Conservation (phyloP, 768 basidiomycete genomes). For the Terana coerulea region DNA sequence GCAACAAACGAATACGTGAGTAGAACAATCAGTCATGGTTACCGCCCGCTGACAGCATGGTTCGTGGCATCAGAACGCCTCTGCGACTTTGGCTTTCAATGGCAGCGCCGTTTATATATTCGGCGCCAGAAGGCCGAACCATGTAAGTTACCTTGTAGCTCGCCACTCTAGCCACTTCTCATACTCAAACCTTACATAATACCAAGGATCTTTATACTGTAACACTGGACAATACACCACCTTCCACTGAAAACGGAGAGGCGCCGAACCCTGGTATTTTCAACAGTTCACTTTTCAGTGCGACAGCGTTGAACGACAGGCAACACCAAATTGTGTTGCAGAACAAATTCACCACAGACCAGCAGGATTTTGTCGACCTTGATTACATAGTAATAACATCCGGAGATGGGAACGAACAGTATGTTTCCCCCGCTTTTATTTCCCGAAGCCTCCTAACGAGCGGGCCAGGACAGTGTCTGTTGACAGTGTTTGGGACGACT, state of each 20-base stretch:
- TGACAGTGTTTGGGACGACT: neutral
- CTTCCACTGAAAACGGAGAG: neutral
- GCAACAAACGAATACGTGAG: slow-evolving; percentile 4
- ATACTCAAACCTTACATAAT: too few relatives aligned
- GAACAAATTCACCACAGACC: neutral
- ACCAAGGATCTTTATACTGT: neutral
- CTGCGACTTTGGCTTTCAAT: too few relatives aligned
- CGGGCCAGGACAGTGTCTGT: slow-evolving; percentile 5
- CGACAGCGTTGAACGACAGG: neutral
- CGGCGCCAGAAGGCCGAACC: neutral
- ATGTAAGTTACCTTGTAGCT: neutral
- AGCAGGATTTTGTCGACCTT: neutral
- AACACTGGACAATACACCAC: neutral
- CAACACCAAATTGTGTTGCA: slow-evolving; percentile 3
- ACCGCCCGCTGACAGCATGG: neutral
- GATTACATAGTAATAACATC: slow-evolving; percentile 4
- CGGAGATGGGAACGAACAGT: slow-evolving; percentile 1
- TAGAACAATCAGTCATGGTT: neutral
- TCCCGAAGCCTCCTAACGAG: neutral
- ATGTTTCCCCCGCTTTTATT: neutral
- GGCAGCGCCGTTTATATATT: neutral
- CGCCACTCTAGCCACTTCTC: too few relatives aligned
- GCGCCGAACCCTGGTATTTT: neutral
- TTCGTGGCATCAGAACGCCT: too few relatives aligned
- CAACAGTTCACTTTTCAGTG: slow-evolving; percentile 4